Base-by-base conservation (phyloP, 495 filamentous ascomycete genomes). In the Monascus purpureus region DNA sequence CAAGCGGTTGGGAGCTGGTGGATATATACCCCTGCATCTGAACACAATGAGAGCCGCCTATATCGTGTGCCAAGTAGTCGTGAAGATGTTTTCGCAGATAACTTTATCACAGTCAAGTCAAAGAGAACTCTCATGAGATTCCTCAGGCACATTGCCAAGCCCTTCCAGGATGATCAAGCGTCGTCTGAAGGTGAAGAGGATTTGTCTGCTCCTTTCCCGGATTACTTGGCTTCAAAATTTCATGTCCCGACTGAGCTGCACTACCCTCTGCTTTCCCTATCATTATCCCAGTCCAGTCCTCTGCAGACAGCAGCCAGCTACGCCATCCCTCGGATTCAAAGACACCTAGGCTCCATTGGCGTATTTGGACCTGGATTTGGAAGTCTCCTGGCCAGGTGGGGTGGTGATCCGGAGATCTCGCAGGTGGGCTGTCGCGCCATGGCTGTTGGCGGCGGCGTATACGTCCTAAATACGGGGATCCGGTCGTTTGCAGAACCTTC, bases 1-100 rank as follows among this genome's bases (percentile, higher is more conserved):
- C 74, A 87, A 38, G 85, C 90, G 4, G 80, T 96, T 5, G 92
- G 92, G 18, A 88, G 81, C 36, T 96, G 86, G 80, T 96, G 78
- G 72, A 73, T 93, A 22, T 77, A 78, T 20, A 50, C 40, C 5
- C 32, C 43, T 9, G 38, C 39, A 12, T 17, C 35, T 11, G 34
- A 36, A 14, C 25, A 41, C 15, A 36, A 35, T 27, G 17, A 39
- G 19, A 17, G 35, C 14, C 8, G 13, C 18, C 40, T 90, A 17
- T 57, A 62, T 23, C 72, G 74, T 13, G 75, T 95, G 33, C 85
- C 87, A 1, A 80, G 75, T 37, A 81, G 81, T 26, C 72, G 87
- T 20, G 87, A 95, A 55, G 87, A 93, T 57, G 68, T 95, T 27
- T 88, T 90, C 45, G 67, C 70, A 16, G 80, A 84, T 47, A 66